Conservation (phyloP, 163 green algal genomes). For the Prototheca wickerhamii region DNA sequence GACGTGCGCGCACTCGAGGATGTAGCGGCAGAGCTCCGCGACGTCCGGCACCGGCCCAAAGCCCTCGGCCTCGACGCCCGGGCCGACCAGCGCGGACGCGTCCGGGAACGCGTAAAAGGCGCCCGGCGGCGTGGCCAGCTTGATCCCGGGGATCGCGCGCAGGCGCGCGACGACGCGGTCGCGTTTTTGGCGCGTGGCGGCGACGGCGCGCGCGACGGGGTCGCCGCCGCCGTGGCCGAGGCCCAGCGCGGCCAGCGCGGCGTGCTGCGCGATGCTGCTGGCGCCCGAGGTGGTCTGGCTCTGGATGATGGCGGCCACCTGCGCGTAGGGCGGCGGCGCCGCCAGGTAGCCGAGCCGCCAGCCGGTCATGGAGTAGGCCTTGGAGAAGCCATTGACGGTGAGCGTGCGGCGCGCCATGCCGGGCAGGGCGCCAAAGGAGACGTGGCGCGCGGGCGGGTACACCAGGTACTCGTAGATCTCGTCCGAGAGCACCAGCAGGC, state of each 20-base stretch:
- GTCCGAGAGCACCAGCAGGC: slow-evolving; percentile 86
- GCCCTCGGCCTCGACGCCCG: slow-evolving; percentile 39
- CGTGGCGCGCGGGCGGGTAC: slow-evolving; percentile 75
- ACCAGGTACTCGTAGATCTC: slow-evolving; percentile 99
- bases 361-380: slow-evolving; percentile 74
- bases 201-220: slow-evolving; percentile 72
- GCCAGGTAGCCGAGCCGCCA: slow-evolving; percentile 98
- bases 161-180: slow-evolving; percentile 70
- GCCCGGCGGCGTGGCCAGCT: slow-evolving; percentile 55
- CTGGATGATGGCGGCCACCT: slow-evolving; percentile 79
- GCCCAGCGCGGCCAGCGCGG: slow-evolving; percentile 75
- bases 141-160: slow-evolving; percentile 58
- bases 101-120: slow-evolving; percentile 97
- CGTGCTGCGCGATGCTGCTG: slow-evolving; percentile 84
- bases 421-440: slow-evolving; percentile 71
- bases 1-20: slow-evolving; percentile 56
- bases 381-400: slow-evolving; percentile 95
- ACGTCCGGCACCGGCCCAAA: slow-evolving; percentile 73
- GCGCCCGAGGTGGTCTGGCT: slow-evolving; percentile 79
- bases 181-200: slow-evolving; percentile 65
- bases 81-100: slow-evolving; percentile 73
- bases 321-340: slow-evolving; percentile 72
- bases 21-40: slow-evolving; percentile 72
- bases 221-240: slow-evolving; percentile 71
- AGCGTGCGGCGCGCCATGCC: slow-evolving; percentile 86